Evolutionary conservation across 2,329 filamentous ascomycete genomes (phyloP).

Genomic region (Leptodontidium sp.): DNA sequence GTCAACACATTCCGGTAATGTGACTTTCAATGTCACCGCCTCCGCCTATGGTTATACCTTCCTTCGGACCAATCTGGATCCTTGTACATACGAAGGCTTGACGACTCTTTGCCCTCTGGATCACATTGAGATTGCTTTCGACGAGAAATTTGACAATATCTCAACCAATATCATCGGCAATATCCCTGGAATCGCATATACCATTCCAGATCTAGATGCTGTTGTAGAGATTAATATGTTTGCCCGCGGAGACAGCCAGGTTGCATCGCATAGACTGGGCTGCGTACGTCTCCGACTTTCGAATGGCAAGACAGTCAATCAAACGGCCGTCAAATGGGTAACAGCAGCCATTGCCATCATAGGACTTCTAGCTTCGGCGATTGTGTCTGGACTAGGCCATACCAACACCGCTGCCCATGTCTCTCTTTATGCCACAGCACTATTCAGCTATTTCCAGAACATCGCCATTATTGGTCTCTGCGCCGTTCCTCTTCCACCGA

Average conservation of each 20-base stretch:
- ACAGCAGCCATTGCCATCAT: conserved; percentile 88
- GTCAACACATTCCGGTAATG: conserved; percentile 83
- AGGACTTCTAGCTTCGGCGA: conserved; percentile 82
- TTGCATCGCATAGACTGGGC: conserved; percentile 64
- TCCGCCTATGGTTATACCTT: conserved; percentile 84
- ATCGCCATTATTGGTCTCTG: conserved; percentile 91
- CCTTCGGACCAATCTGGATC: conserved; percentile 73
- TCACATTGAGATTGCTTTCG: conserved; percentile 69
- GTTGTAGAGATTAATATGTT: conserved; percentile 85
- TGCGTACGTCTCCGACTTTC: conserved; percentile 89
- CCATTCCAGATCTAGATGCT: conserved; percentile 89
- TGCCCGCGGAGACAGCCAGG: conserved; percentile 61
- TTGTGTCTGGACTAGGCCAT: conserved; percentile 89
- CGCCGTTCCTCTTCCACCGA: conserved; percentile 81
- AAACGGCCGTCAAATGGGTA: conserved; percentile 87
- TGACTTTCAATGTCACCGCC: conserved; percentile 78
- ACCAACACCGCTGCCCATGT: conserved; percentile 95
- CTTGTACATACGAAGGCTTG: conserved; percentile 71
- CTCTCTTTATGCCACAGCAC: conserved; percentile 88
- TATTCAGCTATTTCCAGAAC: conserved; percentile 93
- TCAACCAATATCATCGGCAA: conserved; percentile 69
- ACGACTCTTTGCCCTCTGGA: conserved; percentile 91
- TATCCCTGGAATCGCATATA: conserved; percentile 87
- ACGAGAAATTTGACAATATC: conserved; percentile 23
- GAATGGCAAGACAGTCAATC: conserved; percentile 91